A percentile compares a stretch with the other conserved stretches of the same genome.
phyloP scores from a whole-genome alignment of 2,329 filamentous ascomycete species.

The Dactylonectria macrodidyma region DNA sequence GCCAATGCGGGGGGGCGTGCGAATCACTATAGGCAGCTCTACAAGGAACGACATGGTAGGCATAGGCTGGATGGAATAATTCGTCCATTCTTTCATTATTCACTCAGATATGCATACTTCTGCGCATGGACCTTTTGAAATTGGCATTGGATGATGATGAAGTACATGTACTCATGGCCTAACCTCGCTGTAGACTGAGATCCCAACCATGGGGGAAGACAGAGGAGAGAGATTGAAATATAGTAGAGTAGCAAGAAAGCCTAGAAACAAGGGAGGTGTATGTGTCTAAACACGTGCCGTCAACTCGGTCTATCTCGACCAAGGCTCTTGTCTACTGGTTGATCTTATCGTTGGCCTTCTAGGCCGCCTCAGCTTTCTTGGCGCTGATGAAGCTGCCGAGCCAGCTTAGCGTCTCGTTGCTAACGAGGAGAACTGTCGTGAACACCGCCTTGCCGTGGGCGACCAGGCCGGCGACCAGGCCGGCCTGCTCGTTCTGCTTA shows the following conservation, averaged over 20 bases:
- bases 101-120: too few relatives aligned
- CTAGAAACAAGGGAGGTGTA: not conserved
- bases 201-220: not conserved
- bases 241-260: not conserved
- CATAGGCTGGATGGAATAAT: too few relatives aligned
- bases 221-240: not conserved
- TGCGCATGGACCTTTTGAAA: too few relatives aligned
- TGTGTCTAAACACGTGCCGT: not conserved
- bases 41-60: too few relatives aligned
- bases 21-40: too few relatives aligned
- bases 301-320: not conserved
- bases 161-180: too few relatives aligned
- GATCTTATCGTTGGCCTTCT: slow-evolving; percentile 67
- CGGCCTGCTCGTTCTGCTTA: slow-evolving; percentile 76
- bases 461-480: slow-evolving; percentile 61
- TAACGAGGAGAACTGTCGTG: slow-evolving; percentile 77
- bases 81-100: too few relatives aligned
- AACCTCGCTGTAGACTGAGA: not conserved
- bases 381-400: slow-evolving; percentile 70
- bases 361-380: slow-evolving; percentile 75
- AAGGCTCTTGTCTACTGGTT: slow-evolving; percentile 55
- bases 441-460: slow-evolving; percentile 79
- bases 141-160: too few relatives aligned
- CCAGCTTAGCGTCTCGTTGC: slow-evolving; percentile 75
- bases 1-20: too few relatives aligned